Base-by-base conservation (phyloP, 345 rosid genomes). In the Mangifera indica region DNA sequence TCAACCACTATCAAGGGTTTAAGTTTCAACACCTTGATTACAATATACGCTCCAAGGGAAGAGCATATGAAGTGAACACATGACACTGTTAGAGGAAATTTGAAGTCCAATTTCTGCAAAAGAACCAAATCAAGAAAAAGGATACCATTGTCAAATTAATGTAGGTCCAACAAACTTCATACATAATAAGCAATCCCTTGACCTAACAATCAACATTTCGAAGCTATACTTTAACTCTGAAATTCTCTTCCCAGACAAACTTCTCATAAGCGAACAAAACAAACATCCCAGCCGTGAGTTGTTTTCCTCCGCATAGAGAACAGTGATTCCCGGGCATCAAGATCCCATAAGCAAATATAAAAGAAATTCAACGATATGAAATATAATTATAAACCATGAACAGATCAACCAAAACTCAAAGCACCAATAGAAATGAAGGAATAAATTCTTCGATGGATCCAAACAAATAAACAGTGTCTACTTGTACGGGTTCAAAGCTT, bases 51-150 rank as follows among this genome's bases (percentile, higher is more conserved):
- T 77, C 99, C 99, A 71, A 96, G 74, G 9, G 99, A 85, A 72
- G 99, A 96, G 81, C 96, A 91, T 78, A 96, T 91, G 86, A 96
- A 96, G 85, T 96, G 99, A 78, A 93, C 76, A 52, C 96, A 93
- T 15, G 99, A 96, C 37, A 96, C 93, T 6, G 98, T 80, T 62
- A 96, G 74, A 14, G 99, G 99, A 75, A 96, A 96, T 87, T 96
- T 96, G 87, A 96, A 96, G 81, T 96, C 97, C 86, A 89, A 60
- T 88, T 88, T 96, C 99, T 96, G 91, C 52, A 22, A 24, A 67
- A 69, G 22, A 13, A 60, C 49, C 67, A 44, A 60, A 60, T 14
- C 14, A 17, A 26, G 13, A 57, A 45, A 45, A 58, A 22, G 10
- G 40, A 60, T 14, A 37, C 32, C 51, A 62, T 64, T 54, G 67